These are phyloP conservation scores for Hypoxylon perforatum DNA, from an alignment of 495 filamentous ascomycete species.

Conservation along the genomic window DNA sequence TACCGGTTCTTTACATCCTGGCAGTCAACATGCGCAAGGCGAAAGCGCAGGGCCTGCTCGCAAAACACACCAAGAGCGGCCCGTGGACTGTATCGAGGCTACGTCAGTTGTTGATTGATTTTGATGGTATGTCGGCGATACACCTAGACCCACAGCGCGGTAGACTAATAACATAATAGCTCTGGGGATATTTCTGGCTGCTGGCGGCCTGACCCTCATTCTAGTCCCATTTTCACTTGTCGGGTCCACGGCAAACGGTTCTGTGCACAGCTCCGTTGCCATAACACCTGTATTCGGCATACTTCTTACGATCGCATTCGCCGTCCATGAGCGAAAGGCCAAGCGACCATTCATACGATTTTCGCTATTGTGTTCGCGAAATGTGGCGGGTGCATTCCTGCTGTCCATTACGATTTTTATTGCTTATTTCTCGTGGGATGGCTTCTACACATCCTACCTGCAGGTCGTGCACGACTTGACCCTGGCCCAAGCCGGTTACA, in stretches of 20 bases:
- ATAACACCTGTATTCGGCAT: slow-evolving; percentile 67
- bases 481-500: slow-evolving; percentile 68
- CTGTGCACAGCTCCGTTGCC: slow-evolving; percentile 49
- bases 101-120: slow-evolving; percentile 67
- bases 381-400: slow-evolving; percentile 71
- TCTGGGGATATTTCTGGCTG: slow-evolving; percentile 67
- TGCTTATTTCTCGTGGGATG: slow-evolving; percentile 75
- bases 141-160: neutral
- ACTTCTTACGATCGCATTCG: slow-evolving; percentile 66
- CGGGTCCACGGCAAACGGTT: slow-evolving; percentile 56
- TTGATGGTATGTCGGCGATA: slow-evolving; percentile 61
- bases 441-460: slow-evolving; percentile 73
- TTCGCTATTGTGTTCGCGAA: slow-evolving; percentile 70
- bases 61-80: slow-evolving; percentile 56
- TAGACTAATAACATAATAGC: slow-evolving; percentile 40
- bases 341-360: slow-evolving; percentile 71
- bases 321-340: slow-evolving; percentile 65
- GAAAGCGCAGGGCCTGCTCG: slow-evolving; percentile 61
- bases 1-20: slow-evolving; percentile 55
- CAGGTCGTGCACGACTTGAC: slow-evolving; percentile 75
- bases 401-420: slow-evolving; percentile 67
- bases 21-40: slow-evolving; percentile 70
- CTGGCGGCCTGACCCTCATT: slow-evolving; percentile 68
- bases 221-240: slow-evolving; percentile 72
- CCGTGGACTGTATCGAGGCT: slow-evolving; percentile 58